Evolutionary conservation across 148 eudicot species (phyloP), one percentile per base, ranked within the genome.

Genomic region (Silene latifolia): DNA sequence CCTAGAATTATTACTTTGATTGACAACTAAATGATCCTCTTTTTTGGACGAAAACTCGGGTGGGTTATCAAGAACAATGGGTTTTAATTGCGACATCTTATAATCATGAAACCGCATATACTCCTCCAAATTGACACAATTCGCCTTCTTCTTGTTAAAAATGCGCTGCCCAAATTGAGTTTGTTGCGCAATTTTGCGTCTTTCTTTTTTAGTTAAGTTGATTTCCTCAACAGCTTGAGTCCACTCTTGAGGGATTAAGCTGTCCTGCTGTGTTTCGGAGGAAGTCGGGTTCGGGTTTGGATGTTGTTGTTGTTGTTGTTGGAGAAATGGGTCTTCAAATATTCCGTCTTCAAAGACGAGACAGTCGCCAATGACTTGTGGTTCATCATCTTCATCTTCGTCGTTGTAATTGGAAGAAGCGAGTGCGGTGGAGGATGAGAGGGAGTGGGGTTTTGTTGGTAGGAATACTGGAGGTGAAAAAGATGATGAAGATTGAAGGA

Each of bases 241-340:
- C 98, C 98, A 93, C 4, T 89, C 78, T 17, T 89, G 89, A 3
- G 98, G 98, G 56, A 93, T 76, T 74, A 93, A 83, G 69, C 85
- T 84, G 77, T 90, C 83, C 6, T 89, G 78, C 77, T 83, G 58
- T 0, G 62, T 82, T 61, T 27, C 1, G 29, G 54, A 11, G 35
- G 73, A 18, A n/a, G 25, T 0, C 66, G 39, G 66, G 39, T 23
- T 24, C 6, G 65, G 24, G 65, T 63, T 63, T 12, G 67, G 56
- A 0, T 27, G 29, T 29, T 65, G 18, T 48, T 73, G 15, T 18
- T 8, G 54, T 8, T 68, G 56, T 35, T 70, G 46, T 57, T 83
- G 48, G 17, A 86, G 81, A 76, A 32, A 80, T 1, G 91, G 94
- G 81, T 91, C 97, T 13, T 91, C 91, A 71, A 93, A 93, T 18